Evolutionary conservation across 352 stramenopile species (phyloP).

Genomic region (Globisporangium carolinianum): DNA sequence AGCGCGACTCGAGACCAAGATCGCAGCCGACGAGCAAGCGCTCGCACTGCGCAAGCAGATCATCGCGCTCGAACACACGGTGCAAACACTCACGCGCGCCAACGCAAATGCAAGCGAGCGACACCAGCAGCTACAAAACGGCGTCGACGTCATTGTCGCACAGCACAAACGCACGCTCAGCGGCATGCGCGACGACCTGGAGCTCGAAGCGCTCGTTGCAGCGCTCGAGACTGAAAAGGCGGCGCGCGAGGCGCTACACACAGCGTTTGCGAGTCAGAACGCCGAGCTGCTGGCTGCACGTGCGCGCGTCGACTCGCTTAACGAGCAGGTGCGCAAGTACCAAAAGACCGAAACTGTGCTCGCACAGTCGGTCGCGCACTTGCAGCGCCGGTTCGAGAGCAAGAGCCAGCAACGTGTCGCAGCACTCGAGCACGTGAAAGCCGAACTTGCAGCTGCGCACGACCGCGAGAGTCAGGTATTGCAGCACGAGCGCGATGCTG

Average conservation of each 20-base stretch:
- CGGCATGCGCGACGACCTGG: conserved; percentile 39
- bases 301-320: conserved; percentile 34
- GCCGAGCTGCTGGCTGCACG: conserved; percentile 29
- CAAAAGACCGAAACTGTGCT: conserved; percentile 76
- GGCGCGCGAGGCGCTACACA: conserved; percentile 25
- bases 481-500: conserved; percentile 24
- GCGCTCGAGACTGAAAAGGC: conserved; percentile 54
- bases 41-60: conserved; percentile 37
- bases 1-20: conserved; percentile 44
- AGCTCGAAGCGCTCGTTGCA: conserved; percentile 39
- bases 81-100: conserved; percentile 13
- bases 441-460: conserved; percentile 33
- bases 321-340: conserved; percentile 45
- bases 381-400: conserved; percentile 50
- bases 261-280: conserved; percentile 36
- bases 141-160: conserved; percentile 35
- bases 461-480: conserved; percentile 20
- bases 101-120: conserved; percentile 18
- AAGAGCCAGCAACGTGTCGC: conserved; percentile 57
- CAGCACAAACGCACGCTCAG: conserved; percentile 43
- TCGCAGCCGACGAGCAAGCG: conserved; percentile 40
- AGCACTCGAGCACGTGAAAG: conserved; percentile 29
- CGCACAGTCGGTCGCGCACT: conserved; percentile 56
- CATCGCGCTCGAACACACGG: conserved; percentile 24
- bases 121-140: conserved; percentile 24